phyloP scores from a whole-genome alignment of 2,329 filamentous ascomycete genomes.

The Tolypocladium inflatum region DNA sequence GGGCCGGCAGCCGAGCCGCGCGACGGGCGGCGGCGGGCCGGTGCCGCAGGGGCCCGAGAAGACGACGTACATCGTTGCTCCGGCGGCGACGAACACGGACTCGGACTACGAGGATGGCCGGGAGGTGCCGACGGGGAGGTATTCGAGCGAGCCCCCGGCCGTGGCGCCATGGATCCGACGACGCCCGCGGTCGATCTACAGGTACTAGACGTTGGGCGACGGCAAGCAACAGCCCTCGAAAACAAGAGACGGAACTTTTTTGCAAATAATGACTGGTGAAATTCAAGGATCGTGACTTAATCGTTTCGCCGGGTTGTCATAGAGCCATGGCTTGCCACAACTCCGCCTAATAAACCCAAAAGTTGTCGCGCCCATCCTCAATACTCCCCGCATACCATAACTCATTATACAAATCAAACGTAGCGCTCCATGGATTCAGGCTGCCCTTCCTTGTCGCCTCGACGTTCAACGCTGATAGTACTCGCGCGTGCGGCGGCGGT shows the following conservation, averaged over 20 bases:
- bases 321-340: background rate
- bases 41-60: background rate
- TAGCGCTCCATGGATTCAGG: background rate
- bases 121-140: background rate
- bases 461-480: slow-evolving; percentile 15
- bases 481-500: slow-evolving; percentile 20
- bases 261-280: background rate
- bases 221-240: too few species aligned
- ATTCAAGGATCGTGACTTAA: background rate
- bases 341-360: background rate
- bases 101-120: background rate
- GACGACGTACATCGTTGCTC: background rate
- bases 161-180: background rate
- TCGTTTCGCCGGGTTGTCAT: background rate
- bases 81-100: background rate
- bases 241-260: background rate
- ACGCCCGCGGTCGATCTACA: background rate
- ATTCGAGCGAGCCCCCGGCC: background rate
- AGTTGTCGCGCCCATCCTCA: background rate
- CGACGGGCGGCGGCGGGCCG: background rate
- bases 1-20: slow-evolving; percentile 6
- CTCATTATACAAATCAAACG: background rate
- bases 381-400: background rate
- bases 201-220: background rate
- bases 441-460: background rate